Evolutionary conservation across 2,329 filamentous ascomycete genomes (phyloP), one percentile per base, ranked within the genome.

Genomic region (Gremmenia infestans): DNA sequence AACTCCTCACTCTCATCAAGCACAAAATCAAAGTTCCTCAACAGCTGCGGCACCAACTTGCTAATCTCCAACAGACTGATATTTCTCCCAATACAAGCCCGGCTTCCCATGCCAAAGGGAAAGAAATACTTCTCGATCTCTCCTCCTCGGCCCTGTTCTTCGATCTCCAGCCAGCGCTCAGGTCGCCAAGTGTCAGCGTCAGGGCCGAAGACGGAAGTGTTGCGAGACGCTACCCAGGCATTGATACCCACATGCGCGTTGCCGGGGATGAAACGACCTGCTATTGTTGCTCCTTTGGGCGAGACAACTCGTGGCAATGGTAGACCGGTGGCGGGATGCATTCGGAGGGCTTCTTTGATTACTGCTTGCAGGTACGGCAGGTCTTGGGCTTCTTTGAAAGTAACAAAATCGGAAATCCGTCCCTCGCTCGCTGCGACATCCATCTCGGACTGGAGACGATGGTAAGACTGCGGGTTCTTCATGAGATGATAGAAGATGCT

Each of bases 361-460:
- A 77, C 73, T 0, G 78, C 79, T 56, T 81, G 74, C 15, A 82
- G 70, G 57, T 81, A 83, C 0, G 76, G 77, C 63, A 79, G 65
- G n/a, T 70, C 68, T 36, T 71, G 72, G 3, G 59, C 71, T 59
- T 73, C 71, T 35, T 66, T 73, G 61, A 70, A 76, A 0, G 64
- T 68, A 1, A 73, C 56, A 2, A 63, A 64, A 14, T 63, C 59
- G 17, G 69, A 60, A 12, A 63, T 50, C 15, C 40, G 42, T 9
- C 56, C 57, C 23, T 50, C 49, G 4, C 17, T 22, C 5, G 43
- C 32, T 12, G 52, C 54, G 32, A 8, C n/a, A 8, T 68, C 67
- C 5, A 75, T 65, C 50, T 75, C 73, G 0, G 51, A 39, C 2
- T 67, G 62, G 0, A 74, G 53, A 7, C 66, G 67, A 0, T 43